Base-by-base conservation (phyloP, 495 filamentous ascomycete genomes). In the Penicillium bovifimosum region DNA sequence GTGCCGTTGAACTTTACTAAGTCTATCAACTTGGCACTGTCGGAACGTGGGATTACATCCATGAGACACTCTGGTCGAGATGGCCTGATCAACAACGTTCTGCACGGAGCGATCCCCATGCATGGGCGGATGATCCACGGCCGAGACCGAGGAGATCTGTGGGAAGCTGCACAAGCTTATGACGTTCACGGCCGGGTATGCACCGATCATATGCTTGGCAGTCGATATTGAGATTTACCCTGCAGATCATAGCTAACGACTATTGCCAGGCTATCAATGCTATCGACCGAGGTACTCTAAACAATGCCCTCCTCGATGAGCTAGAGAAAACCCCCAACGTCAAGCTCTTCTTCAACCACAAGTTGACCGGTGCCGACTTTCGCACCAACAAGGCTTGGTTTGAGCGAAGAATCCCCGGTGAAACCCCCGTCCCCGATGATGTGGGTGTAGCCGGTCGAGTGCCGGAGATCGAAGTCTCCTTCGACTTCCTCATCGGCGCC, bases 41-140 rank as follows among this genome's bases (percentile, higher is more conserved):
- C 93, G 0, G 90, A 96, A 67, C 85, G 93, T 29, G 93, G 93
- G n/a, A 87, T 96, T 63, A 89, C 88, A 61, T 85, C 92, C 29
- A 84, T 97, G 72, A 77, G 79, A 20, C 70, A 86, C 53, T 81
- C 88, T 1, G 70, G 79, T 38, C 77, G 80, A 14, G 64, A 77
- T 6, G 77, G 79, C 9, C 77, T 96, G 24, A 76, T 95, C 42
- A 78, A 90, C 1, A 78, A 85, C 60, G 79, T 97, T 18, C 75
- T 92, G 38, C 68, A 67, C 13, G 80, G 86, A 41, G 88, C 92
- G 0, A 89, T 96, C 48, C 95, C 95, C 6, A 96, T 99, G 89
- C 72, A 85, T 53, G 92, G 91, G 9, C 89, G 93, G n/a, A 97
- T 97, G 93, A 93, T 99, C 45, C 93, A 99, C 63, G 85, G 88